A percentile compares a stretch with the other conserved stretches of the same genome.
Conservation (phyloP, 768 basidiomycete species). For the Macrolepiota dolichaula region DNA sequence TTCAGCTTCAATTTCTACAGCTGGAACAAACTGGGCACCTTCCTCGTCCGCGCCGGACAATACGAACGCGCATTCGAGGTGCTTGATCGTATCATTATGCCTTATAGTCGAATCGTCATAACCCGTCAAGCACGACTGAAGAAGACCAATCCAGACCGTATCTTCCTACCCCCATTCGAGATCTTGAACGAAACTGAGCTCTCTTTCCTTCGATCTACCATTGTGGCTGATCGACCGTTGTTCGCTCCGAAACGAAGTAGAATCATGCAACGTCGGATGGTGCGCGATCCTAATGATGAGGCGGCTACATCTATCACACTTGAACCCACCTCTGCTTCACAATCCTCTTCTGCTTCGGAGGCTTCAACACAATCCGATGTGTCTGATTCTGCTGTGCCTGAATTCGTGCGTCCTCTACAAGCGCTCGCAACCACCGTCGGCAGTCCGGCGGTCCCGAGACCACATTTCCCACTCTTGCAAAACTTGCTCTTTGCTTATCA, state of each 20-base stretch:
- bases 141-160: neutral
- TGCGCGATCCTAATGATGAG: neutral
- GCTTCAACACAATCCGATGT: neutral
- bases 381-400: neutral
- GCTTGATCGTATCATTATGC: slow-evolving; percentile 72
- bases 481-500: slow-evolving; percentile 5
- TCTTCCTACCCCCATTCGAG: slow-evolving; percentile 1
- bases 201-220: neutral
- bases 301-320: neutral
- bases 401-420: slow-evolving; percentile 4
- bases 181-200: slow-evolving; percentile 6
- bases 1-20: slow-evolving; percentile 86
- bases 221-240: neutral
- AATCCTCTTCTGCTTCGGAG: neutral
- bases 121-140: neutral
- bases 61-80: slow-evolving; percentile 82
- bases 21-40: slow-evolving; percentile 83
- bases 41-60: slow-evolving; percentile 77
- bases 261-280: neutral
- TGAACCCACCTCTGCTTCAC: neutral
- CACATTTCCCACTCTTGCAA: slow-evolving; percentile 1
- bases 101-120: slow-evolving; percentile 27
- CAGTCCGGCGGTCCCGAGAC: neutral
- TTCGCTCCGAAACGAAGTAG: neutral
- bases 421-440: neutral